phyloP scores from a whole-genome alignment of 2,329 filamentous ascomycete species.

The Fusarium protoensiforme region DNA sequence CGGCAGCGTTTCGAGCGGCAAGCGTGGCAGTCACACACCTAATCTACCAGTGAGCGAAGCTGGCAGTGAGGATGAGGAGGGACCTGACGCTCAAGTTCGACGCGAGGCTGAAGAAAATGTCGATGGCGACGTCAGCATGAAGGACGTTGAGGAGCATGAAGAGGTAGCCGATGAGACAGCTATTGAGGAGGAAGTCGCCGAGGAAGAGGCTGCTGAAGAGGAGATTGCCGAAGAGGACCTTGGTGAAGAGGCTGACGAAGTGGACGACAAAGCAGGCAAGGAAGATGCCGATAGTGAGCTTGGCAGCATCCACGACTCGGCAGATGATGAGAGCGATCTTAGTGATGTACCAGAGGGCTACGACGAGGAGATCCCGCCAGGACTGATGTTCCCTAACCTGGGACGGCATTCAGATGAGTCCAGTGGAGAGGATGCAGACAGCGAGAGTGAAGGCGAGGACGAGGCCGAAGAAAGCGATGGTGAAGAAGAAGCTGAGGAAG shows the following conservation, averaged over 20 bases:
- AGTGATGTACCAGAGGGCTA: constrained; percentile 71
- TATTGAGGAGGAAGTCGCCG: constrained; percentile 43
- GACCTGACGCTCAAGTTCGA: constrained; percentile 53
- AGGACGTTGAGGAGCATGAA: constrained; percentile 51
- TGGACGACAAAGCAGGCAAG: constrained; percentile 44
- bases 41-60: constrained; percentile 50
- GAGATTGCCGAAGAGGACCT: constrained; percentile 45
- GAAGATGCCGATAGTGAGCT: constrained; percentile 48
- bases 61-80: constrained; percentile 53
- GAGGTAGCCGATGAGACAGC: constrained; percentile 43
- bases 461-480: constrained; percentile 33
- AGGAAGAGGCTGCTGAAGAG: constrained; percentile 41
- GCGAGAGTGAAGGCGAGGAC: constrained; percentile 50
- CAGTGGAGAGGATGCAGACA: constrained; percentile 51
- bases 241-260: constrained; percentile 51
- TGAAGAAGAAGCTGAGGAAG: constrained; percentile 31
- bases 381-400: constrained; percentile 64
- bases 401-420: constrained; percentile 44
- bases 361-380: constrained; percentile 66
- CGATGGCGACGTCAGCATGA: constrained; percentile 55
- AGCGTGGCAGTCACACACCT: constrained; percentile 55
- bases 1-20: constrained; percentile 64
- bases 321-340: constrained; percentile 76
- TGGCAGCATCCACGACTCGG: constrained; percentile 72
- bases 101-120: constrained; percentile 49